These are phyloP conservation scores for Yamadazyma triangularis DNA, from an alignment of 1,139 yeast species.

Conservation along the genomic window DNA sequence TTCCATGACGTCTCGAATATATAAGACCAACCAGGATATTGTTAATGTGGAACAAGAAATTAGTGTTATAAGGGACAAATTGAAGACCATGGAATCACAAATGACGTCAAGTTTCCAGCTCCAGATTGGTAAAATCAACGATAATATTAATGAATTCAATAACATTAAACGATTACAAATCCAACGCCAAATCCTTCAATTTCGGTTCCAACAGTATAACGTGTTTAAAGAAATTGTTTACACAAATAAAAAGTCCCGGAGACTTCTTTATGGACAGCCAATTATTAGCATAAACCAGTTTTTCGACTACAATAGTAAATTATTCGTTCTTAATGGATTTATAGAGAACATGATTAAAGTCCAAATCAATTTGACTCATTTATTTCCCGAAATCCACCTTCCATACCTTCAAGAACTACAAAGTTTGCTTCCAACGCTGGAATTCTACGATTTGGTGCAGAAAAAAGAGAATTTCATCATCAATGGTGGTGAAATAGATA, in stretches of 20 bases:
- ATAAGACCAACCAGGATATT: constrained; percentile 10
- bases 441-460: constrained; percentile 33
- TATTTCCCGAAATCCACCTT: constrained; percentile 21
- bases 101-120: constrained; percentile 1
- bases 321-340: constrained; percentile 33
- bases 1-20: constrained; percentile 14
- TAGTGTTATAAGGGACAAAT: constrained; percentile 3
- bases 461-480: constrained; percentile 29
- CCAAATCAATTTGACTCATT: constrained; percentile 22
- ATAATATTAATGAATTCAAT: constrained; percentile 6
- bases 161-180: constrained; percentile 23
- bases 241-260: constrained; percentile 6
- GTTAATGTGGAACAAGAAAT: constrained; percentile 10
- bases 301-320: constrained; percentile 21
- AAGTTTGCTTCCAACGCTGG: constrained; percentile 27
- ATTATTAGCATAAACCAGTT: constrained; percentile 26
- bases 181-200: constrained; percentile 23
- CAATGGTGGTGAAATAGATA: constrained; percentile 15
- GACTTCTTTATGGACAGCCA: constrained; percentile 22
- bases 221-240: constrained; percentile 24
- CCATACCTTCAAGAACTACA: constrained; percentile 33
- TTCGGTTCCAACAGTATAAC: constrained; percentile 21
- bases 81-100: constrained; percentile 5
- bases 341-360: constrained; percentile 35
- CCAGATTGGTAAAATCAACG: constrained; percentile 1